These are phyloP conservation scores for Styphnolobium japonicum DNA, from an alignment of 306 rosid species.

Conservation along the genomic window DNA sequence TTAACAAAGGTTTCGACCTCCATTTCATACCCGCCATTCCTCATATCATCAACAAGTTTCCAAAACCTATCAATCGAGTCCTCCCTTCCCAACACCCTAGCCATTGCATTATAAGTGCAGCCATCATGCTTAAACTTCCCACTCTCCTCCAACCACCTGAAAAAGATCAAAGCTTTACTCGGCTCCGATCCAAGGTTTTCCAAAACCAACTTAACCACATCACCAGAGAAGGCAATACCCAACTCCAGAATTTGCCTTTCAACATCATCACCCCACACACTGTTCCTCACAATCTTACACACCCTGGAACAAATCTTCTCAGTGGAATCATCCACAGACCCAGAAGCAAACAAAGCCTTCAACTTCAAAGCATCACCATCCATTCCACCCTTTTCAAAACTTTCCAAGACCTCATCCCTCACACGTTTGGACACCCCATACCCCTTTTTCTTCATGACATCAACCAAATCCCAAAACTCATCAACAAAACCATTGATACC, in stretches of 20 bases:
- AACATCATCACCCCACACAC: slow-evolving; percentile 67
- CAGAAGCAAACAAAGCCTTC: slow-evolving; percentile 52
- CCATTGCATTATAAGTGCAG: slow-evolving; percentile 58
- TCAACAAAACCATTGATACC: slow-evolving; percentile 48
- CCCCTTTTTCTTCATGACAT: slow-evolving; percentile 69
- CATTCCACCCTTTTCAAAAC: slow-evolving; percentile 48
- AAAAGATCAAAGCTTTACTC: slow-evolving; percentile 59
- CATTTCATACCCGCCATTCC: slow-evolving; percentile 51
- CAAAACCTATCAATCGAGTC: slow-evolving; percentile 69
- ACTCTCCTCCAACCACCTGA: slow-evolving; percentile 80
- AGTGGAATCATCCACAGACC: slow-evolving; percentile 32
- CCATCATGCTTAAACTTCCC: slow-evolving; percentile 67
- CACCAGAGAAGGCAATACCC: slow-evolving; percentile 38
- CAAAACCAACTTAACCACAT: slow-evolving; percentile 47
- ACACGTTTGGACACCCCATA: slow-evolving; percentile 55
- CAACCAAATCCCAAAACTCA: slow-evolving; percentile 74
- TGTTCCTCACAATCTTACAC: slow-evolving; percentile 52
- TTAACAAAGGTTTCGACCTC: slow-evolving; percentile 56
- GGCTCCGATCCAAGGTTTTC: slow-evolving; percentile 58
- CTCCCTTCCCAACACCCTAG: slow-evolving; percentile 71
- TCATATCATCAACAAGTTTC: slow-evolving; percentile 78
- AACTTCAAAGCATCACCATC: slow-evolving; percentile 47
- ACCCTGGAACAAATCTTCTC: slow-evolving; percentile 44
- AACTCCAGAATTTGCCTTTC: slow-evolving; percentile 54
- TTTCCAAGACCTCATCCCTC: slow-evolving; percentile 41